Percentiles rank a stretch among this genome's conserved stretches.
Conservation (phyloP, 768 basidiomycete species). For the Rossbeevera mucosa region DNA sequence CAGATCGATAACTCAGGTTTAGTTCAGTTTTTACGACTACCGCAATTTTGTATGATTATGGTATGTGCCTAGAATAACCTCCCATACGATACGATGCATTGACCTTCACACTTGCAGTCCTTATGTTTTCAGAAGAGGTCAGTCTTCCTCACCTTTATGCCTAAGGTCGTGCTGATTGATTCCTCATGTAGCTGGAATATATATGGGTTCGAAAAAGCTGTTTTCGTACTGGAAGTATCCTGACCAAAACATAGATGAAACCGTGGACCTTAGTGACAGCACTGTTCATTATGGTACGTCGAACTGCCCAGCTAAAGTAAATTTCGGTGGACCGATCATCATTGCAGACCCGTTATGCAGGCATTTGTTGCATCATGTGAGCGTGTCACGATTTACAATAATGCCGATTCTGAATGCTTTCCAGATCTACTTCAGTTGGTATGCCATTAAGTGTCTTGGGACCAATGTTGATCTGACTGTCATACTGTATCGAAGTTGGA, state of each 20-base stretch:
- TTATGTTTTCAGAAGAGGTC: neutral
- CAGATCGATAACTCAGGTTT: neutral
- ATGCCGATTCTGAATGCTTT: neutral
- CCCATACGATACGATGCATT: neutral
- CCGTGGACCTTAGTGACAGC: neutral
- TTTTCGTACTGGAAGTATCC: neutral
- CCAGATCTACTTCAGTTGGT: neutral
- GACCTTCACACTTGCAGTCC: neutral
- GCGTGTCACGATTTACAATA: neutral
- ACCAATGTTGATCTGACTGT: neutral
- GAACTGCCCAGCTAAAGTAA: neutral
- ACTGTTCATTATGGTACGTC: neutral
- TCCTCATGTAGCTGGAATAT: neutral
- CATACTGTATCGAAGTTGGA: neutral
- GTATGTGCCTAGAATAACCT: neutral
- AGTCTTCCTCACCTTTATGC: neutral
- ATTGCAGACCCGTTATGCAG: conserved; percentile 10
- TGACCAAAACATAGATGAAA: neutral
- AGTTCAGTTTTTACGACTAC: neutral
- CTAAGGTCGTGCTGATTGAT: neutral
- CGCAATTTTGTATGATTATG: neutral
- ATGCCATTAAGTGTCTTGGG: neutral
- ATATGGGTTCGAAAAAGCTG: neutral
- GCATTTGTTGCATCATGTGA: conserved; percentile 6
- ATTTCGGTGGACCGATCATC: neutral